Percentiles rank a stretch among this genome's conserved stretches.
phyloP scores from a whole-genome alignment of 768 basidiomycete genomes.

The Mycena polygramma region DNA sequence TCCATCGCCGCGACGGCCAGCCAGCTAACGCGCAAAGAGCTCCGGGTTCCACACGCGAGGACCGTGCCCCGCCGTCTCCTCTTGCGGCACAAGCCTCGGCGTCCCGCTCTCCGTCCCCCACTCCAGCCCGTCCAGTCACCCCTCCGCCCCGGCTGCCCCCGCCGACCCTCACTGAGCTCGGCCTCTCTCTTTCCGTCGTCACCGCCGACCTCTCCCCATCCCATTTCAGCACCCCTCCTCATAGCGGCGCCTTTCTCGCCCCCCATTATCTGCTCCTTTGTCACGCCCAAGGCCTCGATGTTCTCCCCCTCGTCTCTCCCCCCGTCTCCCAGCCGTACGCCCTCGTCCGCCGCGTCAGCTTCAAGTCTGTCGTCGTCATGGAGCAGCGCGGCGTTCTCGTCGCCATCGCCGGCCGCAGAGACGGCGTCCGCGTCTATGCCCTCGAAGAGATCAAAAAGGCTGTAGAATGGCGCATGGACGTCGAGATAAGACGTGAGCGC shows the following conservation, averaged over 20 bases:
- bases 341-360: constrained; percentile 82
- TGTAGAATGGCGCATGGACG: constrained; percentile 89
- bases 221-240: constrained; percentile 82
- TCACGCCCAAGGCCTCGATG: constrained; percentile 88
- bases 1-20: constrained; percentile 74
- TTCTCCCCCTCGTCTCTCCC: constrained; percentile 82
- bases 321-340: constrained; percentile 85
- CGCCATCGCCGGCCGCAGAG: constrained; percentile 87
- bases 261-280: constrained; percentile 89
- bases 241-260: constrained; percentile 82
- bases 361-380: constrained; percentile 93
- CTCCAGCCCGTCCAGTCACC: constrained; percentile 65
- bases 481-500: constrained; percentile 80
- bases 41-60: constrained; percentile 49
- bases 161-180: constrained; percentile 81
- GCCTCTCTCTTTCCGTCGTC: constrained; percentile 75
- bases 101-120: constrained; percentile 71
- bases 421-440: constrained; percentile 91
- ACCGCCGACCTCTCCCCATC: constrained; percentile 80
- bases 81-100: constrained; percentile 44
- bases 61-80: constrained; percentile 38
- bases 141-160: constrained; percentile 82
- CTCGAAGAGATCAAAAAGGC: constrained; percentile 88
- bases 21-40: constrained; percentile 43
- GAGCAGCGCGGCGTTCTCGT: constrained; percentile 93